phyloP scores from a whole-genome alignment of 2,329 filamentous ascomycete genomes.

The Aspergillus pseudoterreus region DNA sequence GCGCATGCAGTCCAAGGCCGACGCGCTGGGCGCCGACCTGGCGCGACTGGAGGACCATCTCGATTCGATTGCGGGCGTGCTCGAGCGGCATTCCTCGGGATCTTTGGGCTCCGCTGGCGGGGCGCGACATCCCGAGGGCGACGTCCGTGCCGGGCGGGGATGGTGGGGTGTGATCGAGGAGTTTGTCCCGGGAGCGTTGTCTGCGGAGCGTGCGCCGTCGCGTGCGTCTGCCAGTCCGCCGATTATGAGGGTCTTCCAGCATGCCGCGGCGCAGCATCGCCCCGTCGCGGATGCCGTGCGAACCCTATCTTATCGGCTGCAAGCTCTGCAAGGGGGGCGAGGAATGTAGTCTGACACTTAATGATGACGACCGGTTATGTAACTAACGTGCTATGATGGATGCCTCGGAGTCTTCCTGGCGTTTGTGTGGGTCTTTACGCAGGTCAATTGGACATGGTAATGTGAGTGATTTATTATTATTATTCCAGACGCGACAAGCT shows the following conservation, averaged over 20 bases:
- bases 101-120: background rate
- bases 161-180: background rate
- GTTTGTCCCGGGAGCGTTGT: background rate
- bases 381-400: background rate
- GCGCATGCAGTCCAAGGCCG: constrained; percentile 31
- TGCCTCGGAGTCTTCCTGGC: background rate
- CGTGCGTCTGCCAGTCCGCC: too few species aligned
- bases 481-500: background rate
- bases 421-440: background rate
- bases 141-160: background rate
- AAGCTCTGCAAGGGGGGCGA: constrained; percentile 14
- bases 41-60: constrained; percentile 33
- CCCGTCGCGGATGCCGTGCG: constrained; percentile 24
- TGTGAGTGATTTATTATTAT: constrained; percentile 1
- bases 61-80: constrained; percentile 30
- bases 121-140: background rate
- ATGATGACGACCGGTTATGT: background rate
- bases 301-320: constrained; percentile 22
- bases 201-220: too few species aligned
- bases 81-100: constrained; percentile 12
- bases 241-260: constrained; percentile 13
- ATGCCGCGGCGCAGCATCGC: constrained; percentile 25
- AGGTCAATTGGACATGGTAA: background rate
- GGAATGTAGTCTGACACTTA: constrained; percentile 1
- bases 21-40: constrained; percentile 27